Base-by-base conservation (phyloP, 2,329 filamentous ascomycete species). In the Xylariaceae sp. region DNA sequence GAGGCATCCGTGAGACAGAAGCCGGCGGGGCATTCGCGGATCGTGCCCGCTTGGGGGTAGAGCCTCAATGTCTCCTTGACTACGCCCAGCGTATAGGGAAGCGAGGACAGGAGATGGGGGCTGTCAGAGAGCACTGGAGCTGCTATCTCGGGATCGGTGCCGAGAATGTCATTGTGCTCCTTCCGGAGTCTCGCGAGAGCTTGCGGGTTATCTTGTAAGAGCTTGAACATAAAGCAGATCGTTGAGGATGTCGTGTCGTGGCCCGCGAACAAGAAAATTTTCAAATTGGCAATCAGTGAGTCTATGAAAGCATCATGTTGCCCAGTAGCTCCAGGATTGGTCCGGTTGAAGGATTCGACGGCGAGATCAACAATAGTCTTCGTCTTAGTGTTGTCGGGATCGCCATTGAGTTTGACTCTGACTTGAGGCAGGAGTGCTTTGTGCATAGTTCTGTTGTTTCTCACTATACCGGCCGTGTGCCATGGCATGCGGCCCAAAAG, bases 401-500 rank as follows among this genome's bases (percentile, higher is more conserved):
- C 17, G 13, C 18, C 32, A 13, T 33, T 34, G 9, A 47, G 32
- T 10, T 43, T 44, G 2, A 28, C 33, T 14, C 49, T 38, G 31
- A 50, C 42, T 17, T 40, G 27, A 8, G 45, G 43, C 14, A 45
- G 26, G 5, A 51, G 19, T 21, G 38, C 31, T n/a, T 40, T 21
- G 21, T 40, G 35, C 38, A 53, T 51, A 14, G 25, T 32, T 3
- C 29, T 32, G 24, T 41, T 46, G 24, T 55, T 51, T 11, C 40
- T 42, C 15, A 28, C 42, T n/a, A 49, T 39, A 5, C 38, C 39
- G 9, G 34, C 31, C 3, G 35, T 33, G 14, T 43, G 33, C 45
- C 45, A 45, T 13, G 40, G 36, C 34, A 39, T 29, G 14, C 18
- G 37, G 1, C 24, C 16, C 7, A 33, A 4, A 15, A 31, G 27